Conservation (phyloP, 257 asterid genomes). For the Asclepias syriaca region DNA sequence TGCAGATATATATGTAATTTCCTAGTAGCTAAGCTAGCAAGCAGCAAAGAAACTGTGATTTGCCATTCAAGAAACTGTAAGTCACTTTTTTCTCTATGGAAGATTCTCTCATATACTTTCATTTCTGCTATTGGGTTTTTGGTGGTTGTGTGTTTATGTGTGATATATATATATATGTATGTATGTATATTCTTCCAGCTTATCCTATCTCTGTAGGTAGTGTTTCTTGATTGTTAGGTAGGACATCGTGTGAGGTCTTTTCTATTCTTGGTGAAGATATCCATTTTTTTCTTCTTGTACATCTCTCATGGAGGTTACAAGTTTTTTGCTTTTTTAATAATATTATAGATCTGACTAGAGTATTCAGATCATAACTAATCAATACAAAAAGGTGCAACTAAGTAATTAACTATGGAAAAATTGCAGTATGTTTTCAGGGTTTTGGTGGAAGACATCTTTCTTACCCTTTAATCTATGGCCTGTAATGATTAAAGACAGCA, state of each 20-base stretch:
- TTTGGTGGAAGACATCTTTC: neutral
- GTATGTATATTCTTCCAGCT: neutral
- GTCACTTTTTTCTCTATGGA: neutral
- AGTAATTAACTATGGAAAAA: neutral
- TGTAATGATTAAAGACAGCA: slow-evolving; percentile 4
- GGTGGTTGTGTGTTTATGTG: neutral
- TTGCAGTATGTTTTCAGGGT: neutral
- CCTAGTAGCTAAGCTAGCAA: no score
- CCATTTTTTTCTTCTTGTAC: neutral
- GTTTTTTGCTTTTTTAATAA: neutral
- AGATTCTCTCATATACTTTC: neutral
- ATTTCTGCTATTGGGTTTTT: neutral
- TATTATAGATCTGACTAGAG: neutral
- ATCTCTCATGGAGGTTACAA: neutral
- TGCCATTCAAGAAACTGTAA: neutral
- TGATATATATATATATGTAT: no score
- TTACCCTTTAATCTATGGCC: neutral
- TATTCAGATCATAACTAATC: neutral
- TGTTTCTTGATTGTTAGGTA: neutral
- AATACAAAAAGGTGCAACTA: neutral
- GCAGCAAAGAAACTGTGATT: neutral
- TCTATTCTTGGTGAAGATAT: neutral
- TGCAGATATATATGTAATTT: neutral
- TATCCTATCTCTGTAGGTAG: neutral
- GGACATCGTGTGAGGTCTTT: neutral